Evolutionary conservation across 2,329 filamentous ascomycete species (phyloP), one percentile per base, ranked within the genome.

Genomic region (Phaeosphaeria sp.): DNA sequence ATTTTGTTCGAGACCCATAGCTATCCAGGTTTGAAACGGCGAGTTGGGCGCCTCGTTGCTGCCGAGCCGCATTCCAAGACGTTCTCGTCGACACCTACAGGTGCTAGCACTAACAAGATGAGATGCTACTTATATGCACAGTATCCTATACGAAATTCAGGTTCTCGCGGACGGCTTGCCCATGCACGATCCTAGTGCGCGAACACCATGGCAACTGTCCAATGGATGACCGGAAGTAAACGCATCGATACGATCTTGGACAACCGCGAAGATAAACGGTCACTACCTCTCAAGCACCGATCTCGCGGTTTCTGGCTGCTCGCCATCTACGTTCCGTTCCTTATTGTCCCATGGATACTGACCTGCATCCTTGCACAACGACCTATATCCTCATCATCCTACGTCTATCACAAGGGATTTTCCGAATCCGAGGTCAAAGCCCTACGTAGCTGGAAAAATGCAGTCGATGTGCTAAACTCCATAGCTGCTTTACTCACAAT

Each of bases 271-370:
- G 21, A 20, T 10, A 20, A 22, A 22, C 18, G 21, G 3, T 21
- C 42, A 22, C 42, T 21, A 5, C 42, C 42, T 21, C 21, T 44
- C 18, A 44, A 44, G 42, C 42, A 41, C 20, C 48, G 33, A 9
- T 15, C n/a, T 20, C n/a, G 48, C n/a, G 33, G 30, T 17, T 21
- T 87, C 5, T 82, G 93, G 50, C 85, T 52, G 15, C 43, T 56
- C 2, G 25, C 21, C 20, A 21, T 52, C 15, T 52, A 56, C 22
- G 30, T 52, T n/a, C 50, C 33, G 11, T n/a, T 52, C 13, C 25
- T 58, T 17, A 10, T 52, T 11, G 30, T 56, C 21, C 54, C 54
- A 15, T 56, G 54, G 54, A 33, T 49, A 27, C 23, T 47, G 6
- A 56, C 54, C 22, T 20, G 33, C 21, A 20, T 52, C 15, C 36